A percentile compares a stretch with the other conserved stretches of the same genome.
These are phyloP conservation scores for Trichocomaceae sp. DNA, from an alignment of 2,329 filamentous ascomycete species.

Conservation along the genomic window DNA sequence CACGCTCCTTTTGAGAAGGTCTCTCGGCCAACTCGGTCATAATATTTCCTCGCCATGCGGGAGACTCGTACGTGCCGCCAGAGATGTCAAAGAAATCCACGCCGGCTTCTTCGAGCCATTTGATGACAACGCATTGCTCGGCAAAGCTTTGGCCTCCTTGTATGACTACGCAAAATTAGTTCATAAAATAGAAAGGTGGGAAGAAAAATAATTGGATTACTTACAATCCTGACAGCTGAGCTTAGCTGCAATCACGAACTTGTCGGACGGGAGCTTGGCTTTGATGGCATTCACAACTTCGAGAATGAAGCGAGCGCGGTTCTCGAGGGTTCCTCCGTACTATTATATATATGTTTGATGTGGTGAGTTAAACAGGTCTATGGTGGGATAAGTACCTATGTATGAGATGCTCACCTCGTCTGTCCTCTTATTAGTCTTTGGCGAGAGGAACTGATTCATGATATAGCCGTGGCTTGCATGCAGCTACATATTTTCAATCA, in stretches of 20 bases:
- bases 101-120: constrained; percentile 20
- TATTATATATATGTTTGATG: too few relatives aligned
- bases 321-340: constrained; percentile 19
- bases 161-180: constrained; percentile 14
- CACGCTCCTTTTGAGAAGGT: constrained; percentile 16
- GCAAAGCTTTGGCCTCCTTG: constrained; percentile 18
- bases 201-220: background rate
- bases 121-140: constrained; percentile 17
- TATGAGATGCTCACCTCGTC: constrained; percentile 10
- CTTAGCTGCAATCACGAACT: constrained; percentile 17
- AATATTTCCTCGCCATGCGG: constrained; percentile 15
- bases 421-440: constrained; percentile 16
- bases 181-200: too few relatives aligned
- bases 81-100: constrained; percentile 21
- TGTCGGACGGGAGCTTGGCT: constrained; percentile 13
- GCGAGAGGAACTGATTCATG: constrained; percentile 19
- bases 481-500: too few relatives aligned
- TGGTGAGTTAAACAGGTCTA: too few relatives aligned
- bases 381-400: too few relatives aligned
- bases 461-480: constrained; percentile 19
- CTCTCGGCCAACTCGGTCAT: background rate
- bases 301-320: constrained; percentile 19
- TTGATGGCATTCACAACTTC: constrained; percentile 18
- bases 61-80: constrained; percentile 18
- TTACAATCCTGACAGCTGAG: constrained; percentile 17